A percentile compares a stretch with the other conserved stretches of the same genome.
phyloP scores from a whole-genome alignment of 140 eudicot genomes.

The Oenanthe javanica region DNA sequence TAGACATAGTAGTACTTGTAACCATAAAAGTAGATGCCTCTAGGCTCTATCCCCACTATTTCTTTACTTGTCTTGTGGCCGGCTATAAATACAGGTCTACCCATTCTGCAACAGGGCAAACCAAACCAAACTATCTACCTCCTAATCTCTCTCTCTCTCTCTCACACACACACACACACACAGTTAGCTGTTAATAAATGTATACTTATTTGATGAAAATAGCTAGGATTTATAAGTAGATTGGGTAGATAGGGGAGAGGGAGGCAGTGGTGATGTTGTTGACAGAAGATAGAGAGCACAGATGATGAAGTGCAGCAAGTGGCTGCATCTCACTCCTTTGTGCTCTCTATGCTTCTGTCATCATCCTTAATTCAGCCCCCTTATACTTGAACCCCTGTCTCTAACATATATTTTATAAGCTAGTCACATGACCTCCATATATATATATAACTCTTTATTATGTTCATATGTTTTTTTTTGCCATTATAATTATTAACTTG shows the following conservation, averaged over 20 bases:
- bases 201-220: no score
- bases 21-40: not conserved
- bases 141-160: not conserved
- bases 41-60: not conserved
- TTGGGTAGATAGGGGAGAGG: not conserved
- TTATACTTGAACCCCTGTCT: not conserved
- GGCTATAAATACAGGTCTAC: conserved; percentile 7
- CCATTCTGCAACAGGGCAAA: not conserved
- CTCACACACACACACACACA: no score
- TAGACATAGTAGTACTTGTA: not conserved
- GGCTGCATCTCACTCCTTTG: conserved; percentile 38
- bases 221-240: no score
- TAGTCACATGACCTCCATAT: no score
- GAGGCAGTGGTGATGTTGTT: conserved; percentile 21
- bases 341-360: conserved; percentile 61
- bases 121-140: not conserved
- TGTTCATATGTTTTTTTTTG: not conserved
- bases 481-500: not conserved
- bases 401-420: no score
- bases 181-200: no score
- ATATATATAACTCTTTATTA: no score
- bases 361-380: conserved; percentile 16
- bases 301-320: conserved; percentile 25
- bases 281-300: conserved; percentile 69
- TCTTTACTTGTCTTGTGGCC: not conserved